Evolutionary conservation across 106 monocot genomes (phyloP).

Genomic region (Triglochin maritima): DNA sequence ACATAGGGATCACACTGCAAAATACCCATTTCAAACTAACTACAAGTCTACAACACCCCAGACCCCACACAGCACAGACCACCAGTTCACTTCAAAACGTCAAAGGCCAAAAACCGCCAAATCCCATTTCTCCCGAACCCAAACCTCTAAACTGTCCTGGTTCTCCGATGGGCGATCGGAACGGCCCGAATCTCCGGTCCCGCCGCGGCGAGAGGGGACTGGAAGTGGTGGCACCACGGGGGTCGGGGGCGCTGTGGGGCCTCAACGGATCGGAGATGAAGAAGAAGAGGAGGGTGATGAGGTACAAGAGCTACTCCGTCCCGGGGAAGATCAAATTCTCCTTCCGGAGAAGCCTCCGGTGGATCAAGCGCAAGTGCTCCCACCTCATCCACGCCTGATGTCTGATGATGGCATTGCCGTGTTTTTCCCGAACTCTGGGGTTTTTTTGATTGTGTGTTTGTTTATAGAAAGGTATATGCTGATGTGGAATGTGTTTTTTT

Average conservation of each 20-base stretch:
- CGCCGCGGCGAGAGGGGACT: background rate
- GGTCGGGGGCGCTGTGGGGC: slow-evolving; percentile 6
- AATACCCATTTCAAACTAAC: too few relatives aligned
- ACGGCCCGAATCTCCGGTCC: too few relatives aligned
- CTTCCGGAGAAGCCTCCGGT: slow-evolving; percentile 51
- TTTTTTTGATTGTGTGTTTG: background rate
- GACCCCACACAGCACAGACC: too few relatives aligned
- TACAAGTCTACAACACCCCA: too few relatives aligned
- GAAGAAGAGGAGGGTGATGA: slow-evolving; percentile 64
- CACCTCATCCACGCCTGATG: slow-evolving; percentile 22
- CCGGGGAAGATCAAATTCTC: slow-evolving; percentile 57
- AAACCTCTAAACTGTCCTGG: too few relatives aligned
- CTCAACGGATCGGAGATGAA: slow-evolving; percentile 47
- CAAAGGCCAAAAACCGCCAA: too few relatives aligned
- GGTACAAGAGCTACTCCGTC: slow-evolving; percentile 41
- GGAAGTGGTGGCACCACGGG: too few relatives aligned
- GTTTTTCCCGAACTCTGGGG: background rate
- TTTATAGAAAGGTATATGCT: background rate
- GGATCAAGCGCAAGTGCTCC: slow-evolving; percentile 52
- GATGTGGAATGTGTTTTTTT: background rate
- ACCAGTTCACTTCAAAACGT: too few relatives aligned
- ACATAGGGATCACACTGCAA: too few relatives aligned
- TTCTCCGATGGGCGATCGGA: too few relatives aligned
- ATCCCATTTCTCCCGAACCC: too few relatives aligned
- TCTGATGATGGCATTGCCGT: background rate